Evolutionary conservation across 2,329 filamentous ascomycete genomes (phyloP).

Genomic region (Talaromyces sp.): DNA sequence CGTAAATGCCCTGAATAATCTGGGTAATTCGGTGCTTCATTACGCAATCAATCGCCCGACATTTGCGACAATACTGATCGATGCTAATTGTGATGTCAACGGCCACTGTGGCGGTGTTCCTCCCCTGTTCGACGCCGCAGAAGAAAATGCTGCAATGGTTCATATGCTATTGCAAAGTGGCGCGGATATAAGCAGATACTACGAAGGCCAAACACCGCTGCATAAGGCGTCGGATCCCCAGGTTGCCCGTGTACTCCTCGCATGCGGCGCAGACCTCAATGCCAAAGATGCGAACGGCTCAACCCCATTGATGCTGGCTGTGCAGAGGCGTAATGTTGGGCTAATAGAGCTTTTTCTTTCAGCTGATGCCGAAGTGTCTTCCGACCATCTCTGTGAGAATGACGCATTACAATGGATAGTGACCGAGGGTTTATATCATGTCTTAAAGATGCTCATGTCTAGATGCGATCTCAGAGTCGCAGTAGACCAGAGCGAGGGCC

Average conservation of each 20-base stretch:
- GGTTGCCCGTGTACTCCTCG: not conserved
- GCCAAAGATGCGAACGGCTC: not conserved
- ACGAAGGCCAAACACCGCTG: not conserved
- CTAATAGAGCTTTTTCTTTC: not conserved
- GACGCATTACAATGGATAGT: not conserved
- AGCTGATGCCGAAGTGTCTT: not conserved
- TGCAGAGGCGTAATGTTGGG: not conserved
- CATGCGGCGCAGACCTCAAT: not conserved
- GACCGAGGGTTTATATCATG: not conserved
- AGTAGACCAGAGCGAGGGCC: not conserved
- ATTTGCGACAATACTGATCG: not conserved
- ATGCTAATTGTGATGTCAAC: not conserved
- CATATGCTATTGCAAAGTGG: not conserved
- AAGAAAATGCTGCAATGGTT: too few relatives aligned
- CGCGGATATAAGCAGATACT: not conserved
- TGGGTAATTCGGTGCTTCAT: not conserved
- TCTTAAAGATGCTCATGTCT: not conserved
- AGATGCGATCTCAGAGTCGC: not conserved
- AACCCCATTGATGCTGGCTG: not conserved
- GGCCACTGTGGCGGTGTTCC: not conserved
- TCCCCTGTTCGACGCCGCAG: not conserved
- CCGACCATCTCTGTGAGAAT: not conserved
- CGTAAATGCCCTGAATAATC: not conserved
- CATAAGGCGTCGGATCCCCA: not conserved
- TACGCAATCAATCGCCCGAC: not conserved